These are phyloP conservation scores for Harringtonia lauricola DNA, from an alignment of 2,329 filamentous ascomycete genomes.

Conservation along the genomic window DNA sequence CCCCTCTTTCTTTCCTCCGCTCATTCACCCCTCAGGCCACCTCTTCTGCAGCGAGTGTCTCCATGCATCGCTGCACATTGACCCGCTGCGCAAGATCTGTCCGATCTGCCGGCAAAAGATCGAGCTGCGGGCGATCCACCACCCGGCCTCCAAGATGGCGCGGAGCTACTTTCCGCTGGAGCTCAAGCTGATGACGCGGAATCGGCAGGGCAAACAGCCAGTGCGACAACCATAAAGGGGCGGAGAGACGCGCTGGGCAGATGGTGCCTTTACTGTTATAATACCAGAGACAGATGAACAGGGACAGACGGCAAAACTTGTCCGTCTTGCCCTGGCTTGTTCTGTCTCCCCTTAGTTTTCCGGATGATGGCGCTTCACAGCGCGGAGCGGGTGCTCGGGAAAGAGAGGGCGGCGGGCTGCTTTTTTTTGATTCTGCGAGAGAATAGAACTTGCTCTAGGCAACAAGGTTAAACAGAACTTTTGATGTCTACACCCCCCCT, in stretches of 20 bases:
- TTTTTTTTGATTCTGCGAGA: too few species aligned
- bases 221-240: slow-evolving; percentile 6
- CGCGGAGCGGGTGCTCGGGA: too few species aligned
- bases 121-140: slow-evolving; percentile 25
- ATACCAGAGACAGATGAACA: too few species aligned
- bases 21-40: slow-evolving; percentile 36
- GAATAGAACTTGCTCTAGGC: too few species aligned
- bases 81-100: slow-evolving; percentile 44
- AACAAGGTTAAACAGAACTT: too few species aligned
- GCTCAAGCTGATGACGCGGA: slow-evolving; percentile 50
- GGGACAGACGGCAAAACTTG: too few species aligned
- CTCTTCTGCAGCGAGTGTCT: slow-evolving; percentile 54
- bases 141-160: slow-evolving; percentile 22
- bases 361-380: too few species aligned
- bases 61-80: slow-evolving; percentile 47
- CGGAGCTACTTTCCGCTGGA: slow-evolving; percentile 48
- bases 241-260: background rate
- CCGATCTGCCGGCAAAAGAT: slow-evolving; percentile 54
- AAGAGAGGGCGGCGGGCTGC: too few species aligned
- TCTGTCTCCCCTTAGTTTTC: too few species aligned
- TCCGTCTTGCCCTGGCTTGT: too few species aligned
- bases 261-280: too few species aligned
- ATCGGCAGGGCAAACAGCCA: slow-evolving; percentile 37
- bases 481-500: too few species aligned
- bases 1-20: background rate